Evolutionary conservation across 1,139 yeast species (phyloP), one percentile per base, ranked within the genome.

Genomic region (Debaryomyces sp.): DNA sequence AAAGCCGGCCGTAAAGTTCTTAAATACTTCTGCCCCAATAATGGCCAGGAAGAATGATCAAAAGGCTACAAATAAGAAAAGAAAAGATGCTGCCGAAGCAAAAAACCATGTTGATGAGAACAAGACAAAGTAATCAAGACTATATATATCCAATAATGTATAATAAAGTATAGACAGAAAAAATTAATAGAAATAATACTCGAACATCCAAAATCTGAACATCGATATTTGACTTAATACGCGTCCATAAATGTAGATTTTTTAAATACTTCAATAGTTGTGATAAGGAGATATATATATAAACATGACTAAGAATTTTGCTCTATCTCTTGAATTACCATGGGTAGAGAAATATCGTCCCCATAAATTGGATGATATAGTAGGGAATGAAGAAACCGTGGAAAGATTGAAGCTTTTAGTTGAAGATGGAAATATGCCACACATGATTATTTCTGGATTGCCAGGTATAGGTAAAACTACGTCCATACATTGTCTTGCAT

Each of bases 391-490:
- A 51, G 98, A 92, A 54, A 94, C 98, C 1, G 80, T 94, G 5
- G 94, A 87, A 54, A 77, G 98, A 43, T 77, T 94, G 50, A 83
- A 87, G 58, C 81, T 89, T 54, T 92, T 94, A 48, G 97, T 96
- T 5, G 71, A 80, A 46, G 97, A 92, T 63, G 99, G 99, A 30
- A 94, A 94, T 67, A 87, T 94, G 89, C 99, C 99, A 3, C 97
- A 94, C 68, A 77, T 94, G 81, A 91, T 94, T 59, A 88, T 94
- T 40, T 86, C 95, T 12, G 97, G 99, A 4, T 73, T 91, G 49
- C 99, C 99, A 10, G 99, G 99, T 58, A 92, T 94, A 52, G 99
- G 99, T 41, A 94, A 94, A 65, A 94, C 99, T 6, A 94, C 99
- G 0, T 87, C 97, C 1, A 82, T 94, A 9, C 91, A 89, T 54